Percentiles rank a stretch among this genome's conserved stretches.
Evolutionary conservation across 75 land plant genomes (phyloP).

Genomic region (Isoetes taiwanensis): DNA sequence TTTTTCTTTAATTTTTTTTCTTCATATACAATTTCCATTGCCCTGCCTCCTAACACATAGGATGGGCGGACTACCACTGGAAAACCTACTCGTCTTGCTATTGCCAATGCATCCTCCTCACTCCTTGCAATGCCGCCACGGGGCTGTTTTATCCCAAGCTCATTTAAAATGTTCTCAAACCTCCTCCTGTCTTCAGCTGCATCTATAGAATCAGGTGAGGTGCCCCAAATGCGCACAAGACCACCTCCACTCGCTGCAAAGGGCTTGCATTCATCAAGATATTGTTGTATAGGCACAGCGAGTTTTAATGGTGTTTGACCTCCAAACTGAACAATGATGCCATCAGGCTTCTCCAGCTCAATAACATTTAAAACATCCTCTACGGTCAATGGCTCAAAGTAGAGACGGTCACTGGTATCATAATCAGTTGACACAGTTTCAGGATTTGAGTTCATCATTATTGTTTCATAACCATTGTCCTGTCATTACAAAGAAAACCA

Average conservation of each 20-base stretch:
- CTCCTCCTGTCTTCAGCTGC: slow-evolving; percentile 97
- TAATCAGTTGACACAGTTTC: slow-evolving; percentile 99
- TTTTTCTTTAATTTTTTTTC: slow-evolving; percentile 83
- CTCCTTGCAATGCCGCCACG: slow-evolving; percentile 96
- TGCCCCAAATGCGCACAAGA: slow-evolving; percentile 82
- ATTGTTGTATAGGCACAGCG: slow-evolving; percentile 78
- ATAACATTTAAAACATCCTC: slow-evolving; percentile 93
- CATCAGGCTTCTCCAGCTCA: slow-evolving; percentile 83
- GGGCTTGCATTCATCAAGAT: slow-evolving; percentile 61
- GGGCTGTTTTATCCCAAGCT: slow-evolving; percentile 82
- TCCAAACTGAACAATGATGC: slow-evolving; percentile 97
- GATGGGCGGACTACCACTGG: slow-evolving; percentile 98
- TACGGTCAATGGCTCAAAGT: slow-evolving; percentile 91
- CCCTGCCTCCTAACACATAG: slow-evolving; percentile 98
- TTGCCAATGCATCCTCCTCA: slow-evolving; percentile 83
- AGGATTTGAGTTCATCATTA: slow-evolving; percentile 99
- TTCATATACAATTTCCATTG: slow-evolving; percentile 95
- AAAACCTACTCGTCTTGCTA: slow-evolving; percentile 76
- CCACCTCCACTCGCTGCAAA: slow-evolving; percentile 56
- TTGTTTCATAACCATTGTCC: slow-evolving; percentile 92
- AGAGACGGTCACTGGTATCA: slow-evolving; percentile 97
- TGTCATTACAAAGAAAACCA: slow-evolving; percentile 13
- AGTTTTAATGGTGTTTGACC: slow-evolving; percentile 98
- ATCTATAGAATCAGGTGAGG: slow-evolving; percentile 97
- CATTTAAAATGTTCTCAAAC: slow-evolving; percentile 74